These are phyloP conservation scores for Leishmania guyanensis DNA, from an alignment of 208 protist species.

Conservation along the genomic window DNA sequence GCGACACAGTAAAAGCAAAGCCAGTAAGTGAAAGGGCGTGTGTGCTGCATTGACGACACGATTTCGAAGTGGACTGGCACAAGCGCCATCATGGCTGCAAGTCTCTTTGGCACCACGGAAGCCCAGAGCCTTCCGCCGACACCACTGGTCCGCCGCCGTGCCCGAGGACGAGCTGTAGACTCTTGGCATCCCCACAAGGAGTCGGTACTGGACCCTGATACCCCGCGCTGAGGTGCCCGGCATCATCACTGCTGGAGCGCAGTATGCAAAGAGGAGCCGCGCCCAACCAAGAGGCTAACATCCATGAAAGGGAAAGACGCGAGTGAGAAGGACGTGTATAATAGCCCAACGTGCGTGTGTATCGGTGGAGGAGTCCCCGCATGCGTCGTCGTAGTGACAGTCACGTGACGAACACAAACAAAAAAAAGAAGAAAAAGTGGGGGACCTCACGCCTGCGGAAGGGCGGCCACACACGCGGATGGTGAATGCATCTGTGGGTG, in stretches of 20 bases:
- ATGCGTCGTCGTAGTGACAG: too few relatives aligned
- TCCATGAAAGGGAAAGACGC: too few relatives aligned
- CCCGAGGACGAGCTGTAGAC: not conserved
- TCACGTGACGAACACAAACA: not conserved
- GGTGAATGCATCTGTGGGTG: not conserved
- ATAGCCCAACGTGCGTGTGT: not conserved
- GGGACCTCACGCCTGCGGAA: not conserved
- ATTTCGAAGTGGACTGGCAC: not conserved
- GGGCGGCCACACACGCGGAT: not conserved
- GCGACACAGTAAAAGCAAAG: not conserved
- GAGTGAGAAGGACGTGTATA: not conserved
- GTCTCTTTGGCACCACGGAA: not conserved
- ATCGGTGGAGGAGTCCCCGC: not conserved
- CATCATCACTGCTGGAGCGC: not conserved
- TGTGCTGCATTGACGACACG: not conserved
- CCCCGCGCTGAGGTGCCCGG: not conserved
- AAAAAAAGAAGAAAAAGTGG: not conserved
- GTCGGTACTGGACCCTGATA: not conserved
- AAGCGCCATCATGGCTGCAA: not conserved
- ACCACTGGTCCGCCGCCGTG: not conserved
- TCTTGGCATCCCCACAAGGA: not conserved
- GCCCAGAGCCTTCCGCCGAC: not conserved
- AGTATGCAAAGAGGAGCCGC: not conserved
- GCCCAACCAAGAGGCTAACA: too few relatives aligned
- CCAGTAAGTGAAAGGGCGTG: too few relatives aligned